These are phyloP conservation scores for Trichophyton benhamiae DNA, from an alignment of 2,329 filamentous ascomycete genomes.

Conservation along the genomic window DNA sequence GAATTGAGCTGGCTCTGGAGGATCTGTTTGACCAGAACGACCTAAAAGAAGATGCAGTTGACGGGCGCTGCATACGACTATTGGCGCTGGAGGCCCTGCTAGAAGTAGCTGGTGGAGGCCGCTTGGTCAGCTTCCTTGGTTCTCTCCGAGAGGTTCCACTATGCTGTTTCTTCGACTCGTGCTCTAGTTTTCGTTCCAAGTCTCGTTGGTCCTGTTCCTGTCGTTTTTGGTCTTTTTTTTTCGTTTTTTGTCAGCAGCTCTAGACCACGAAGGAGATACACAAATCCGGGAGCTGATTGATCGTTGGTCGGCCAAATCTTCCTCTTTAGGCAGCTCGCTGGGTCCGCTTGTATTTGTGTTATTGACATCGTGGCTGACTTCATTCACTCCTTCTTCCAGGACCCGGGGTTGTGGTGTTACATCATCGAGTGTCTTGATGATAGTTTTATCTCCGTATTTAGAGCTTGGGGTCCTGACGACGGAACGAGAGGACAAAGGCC, in stretches of 20 bases:
- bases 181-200: constrained; percentile 11
- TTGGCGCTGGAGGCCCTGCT: constrained; percentile 14
- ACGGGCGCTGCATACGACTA: constrained; percentile 10
- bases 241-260: constrained; percentile 10
- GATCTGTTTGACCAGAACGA: constrained; percentile 12
- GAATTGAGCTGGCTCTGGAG: constrained; percentile 11
- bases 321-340: constrained; percentile 13
- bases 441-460: constrained; percentile 8
- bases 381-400: neutral
- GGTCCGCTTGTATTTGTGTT: no score
- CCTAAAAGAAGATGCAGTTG: constrained; percentile 11
- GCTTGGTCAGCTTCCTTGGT: constrained; percentile 13
- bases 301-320: constrained; percentile 24
- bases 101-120: constrained; percentile 8
- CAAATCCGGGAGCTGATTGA: constrained; percentile 14
- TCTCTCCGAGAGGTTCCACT: constrained; percentile 5
- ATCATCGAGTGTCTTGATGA: neutral
- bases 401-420: neutral
- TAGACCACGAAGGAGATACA: constrained; percentile 14
- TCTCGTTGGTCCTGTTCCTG: constrained; percentile 14
- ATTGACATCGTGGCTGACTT: neutral
- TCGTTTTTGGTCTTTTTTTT: constrained; percentile 12
- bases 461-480: constrained; percentile 11
- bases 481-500: constrained; percentile 10
- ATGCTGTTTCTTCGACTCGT: constrained; percentile 5